Evolutionary conservation across 225 moss, liverwort and hornwort species (phyloP).

Genomic region (Marchantia paleacea): DNA sequence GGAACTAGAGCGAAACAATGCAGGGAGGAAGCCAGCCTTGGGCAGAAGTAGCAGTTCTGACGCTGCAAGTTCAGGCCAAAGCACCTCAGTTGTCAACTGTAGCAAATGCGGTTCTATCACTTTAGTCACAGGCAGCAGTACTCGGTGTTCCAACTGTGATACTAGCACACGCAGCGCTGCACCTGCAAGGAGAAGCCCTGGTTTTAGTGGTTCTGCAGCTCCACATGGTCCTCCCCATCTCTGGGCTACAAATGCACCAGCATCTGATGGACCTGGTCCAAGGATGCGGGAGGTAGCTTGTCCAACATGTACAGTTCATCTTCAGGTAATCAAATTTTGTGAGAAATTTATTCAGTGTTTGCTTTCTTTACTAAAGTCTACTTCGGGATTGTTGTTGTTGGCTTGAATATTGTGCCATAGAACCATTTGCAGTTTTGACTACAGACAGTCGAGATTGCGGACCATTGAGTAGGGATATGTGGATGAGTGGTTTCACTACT

Average conservation of each 20-base stretch:
- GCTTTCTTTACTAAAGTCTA: too few relatives aligned
- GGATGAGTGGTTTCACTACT: not conserved
- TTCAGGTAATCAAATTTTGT: constrained; percentile 53
- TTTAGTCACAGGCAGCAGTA: constrained; percentile 63
- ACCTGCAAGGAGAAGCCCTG: constrained; percentile 25
- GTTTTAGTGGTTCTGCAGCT: constrained; percentile 28
- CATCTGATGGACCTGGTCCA: constrained; percentile 46
- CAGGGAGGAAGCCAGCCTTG: constrained; percentile 49
- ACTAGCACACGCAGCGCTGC: constrained; percentile 28
- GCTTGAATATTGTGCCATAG: not conserved
- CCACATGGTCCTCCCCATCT: constrained; percentile 43
- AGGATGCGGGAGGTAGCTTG: constrained; percentile 89
- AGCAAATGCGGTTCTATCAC: constrained; percentile 77
- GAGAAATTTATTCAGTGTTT: too few relatives aligned
- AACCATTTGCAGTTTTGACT: not conserved
- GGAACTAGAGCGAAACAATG: constrained; percentile 78
- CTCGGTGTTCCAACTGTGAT: constrained; percentile 72
- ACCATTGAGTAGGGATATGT: not conserved
- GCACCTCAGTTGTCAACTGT: constrained; percentile 79
- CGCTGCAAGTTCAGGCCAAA: constrained; percentile 42
- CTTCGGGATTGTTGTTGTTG: too few relatives aligned
- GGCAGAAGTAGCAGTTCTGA: constrained; percentile 35
- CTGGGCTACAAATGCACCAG: constrained; percentile 36
- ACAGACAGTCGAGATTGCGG: too few relatives aligned
- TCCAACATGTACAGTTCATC: constrained; percentile 95